Conservation (phyloP, 495 filamentous ascomycete genomes). For the Tuber aestivum region DNA sequence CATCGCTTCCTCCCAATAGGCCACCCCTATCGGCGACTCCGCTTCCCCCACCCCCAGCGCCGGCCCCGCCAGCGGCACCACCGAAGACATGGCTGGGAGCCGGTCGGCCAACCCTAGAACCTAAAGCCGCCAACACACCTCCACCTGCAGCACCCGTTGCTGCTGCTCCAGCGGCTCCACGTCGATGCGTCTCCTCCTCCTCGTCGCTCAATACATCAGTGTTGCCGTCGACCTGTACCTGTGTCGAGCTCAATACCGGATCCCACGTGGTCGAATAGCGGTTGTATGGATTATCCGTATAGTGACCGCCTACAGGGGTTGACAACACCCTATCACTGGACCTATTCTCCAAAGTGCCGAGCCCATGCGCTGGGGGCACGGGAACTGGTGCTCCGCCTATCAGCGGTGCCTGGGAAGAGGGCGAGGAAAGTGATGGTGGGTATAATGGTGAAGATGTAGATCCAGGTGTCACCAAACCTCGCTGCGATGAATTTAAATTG, state of each 20-base stretch:
- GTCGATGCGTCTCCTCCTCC: slow-evolving; percentile 23
- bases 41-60: background rate
- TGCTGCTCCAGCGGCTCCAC: slow-evolving; percentile 7
- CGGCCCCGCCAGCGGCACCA: background rate
- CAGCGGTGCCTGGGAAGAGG: background rate
- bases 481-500: background rate
- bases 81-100: background rate
- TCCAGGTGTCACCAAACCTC: background rate
- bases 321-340: slow-evolving; percentile 21
- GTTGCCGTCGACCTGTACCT: slow-evolving; percentile 23
- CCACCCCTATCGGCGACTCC: slow-evolving; percentile 10
- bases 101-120: background rate
- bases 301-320: slow-evolving; percentile 38
- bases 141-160: slow-evolving; percentile 4
- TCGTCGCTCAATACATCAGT: slow-evolving; percentile 38
- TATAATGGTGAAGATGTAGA: background rate
- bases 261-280: slow-evolving; percentile 41
- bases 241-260: slow-evolving; percentile 26
- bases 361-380: slow-evolving; percentile 9
- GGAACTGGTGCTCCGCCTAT: background rate
- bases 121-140: slow-evolving; percentile 10
- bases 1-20: slow-evolving; percentile 16
- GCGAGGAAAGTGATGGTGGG: slow-evolving; percentile 15
- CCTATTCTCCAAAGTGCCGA: slow-evolving; percentile 1
- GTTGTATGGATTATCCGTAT: slow-evolving; percentile 39